These are phyloP conservation scores for Crithidia brevicula DNA, from an alignment of 208 protist genomes.

Conservation along the genomic window DNA sequence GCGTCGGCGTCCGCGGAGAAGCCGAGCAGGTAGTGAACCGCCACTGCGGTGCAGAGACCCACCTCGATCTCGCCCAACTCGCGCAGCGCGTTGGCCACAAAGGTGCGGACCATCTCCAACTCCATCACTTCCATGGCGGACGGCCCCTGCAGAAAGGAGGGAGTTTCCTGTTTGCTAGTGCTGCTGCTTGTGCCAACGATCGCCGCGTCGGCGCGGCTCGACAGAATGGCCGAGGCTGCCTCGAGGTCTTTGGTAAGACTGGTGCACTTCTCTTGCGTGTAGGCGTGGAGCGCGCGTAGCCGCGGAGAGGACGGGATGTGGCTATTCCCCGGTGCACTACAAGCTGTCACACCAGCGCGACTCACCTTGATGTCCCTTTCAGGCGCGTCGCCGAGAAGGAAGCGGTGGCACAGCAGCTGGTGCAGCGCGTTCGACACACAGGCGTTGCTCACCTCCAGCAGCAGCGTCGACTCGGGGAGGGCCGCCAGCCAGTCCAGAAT, in stretches of 20 bases:
- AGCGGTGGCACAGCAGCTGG: slow-evolving; percentile 67
- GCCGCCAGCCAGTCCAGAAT: slow-evolving; percentile 65
- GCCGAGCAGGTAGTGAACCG: slow-evolving; percentile 60
- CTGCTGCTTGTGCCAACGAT: background rate
- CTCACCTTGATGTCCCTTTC: no score
- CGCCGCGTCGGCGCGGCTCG: background rate
- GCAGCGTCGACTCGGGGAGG: slow-evolving; percentile 33
- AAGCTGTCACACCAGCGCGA: background rate
- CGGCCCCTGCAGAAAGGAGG: background rate
- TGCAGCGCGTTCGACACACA: slow-evolving; percentile 66
- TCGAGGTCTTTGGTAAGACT: slow-evolving; percentile 49
- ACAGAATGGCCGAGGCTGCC: slow-evolving; percentile 33
- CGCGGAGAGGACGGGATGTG: slow-evolving; percentile 13
- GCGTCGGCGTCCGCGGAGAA: slow-evolving; percentile 17
- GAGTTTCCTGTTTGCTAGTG: no score
- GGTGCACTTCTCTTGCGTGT: slow-evolving; percentile 35
- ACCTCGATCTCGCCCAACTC: slow-evolving; percentile 70
- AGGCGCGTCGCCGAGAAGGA: slow-evolving; percentile 33
- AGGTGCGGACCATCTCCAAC: slow-evolving; percentile 42
- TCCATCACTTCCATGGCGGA: slow-evolving; percentile 31
- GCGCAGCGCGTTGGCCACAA: slow-evolving; percentile 45
- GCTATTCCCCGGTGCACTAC: background rate
- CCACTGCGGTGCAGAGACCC: slow-evolving; percentile 48
- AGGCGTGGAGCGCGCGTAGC: slow-evolving; percentile 35
- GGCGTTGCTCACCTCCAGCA: slow-evolving; percentile 62